Evolutionary conservation across 2,329 filamentous ascomycete species (phyloP), one percentile per base, ranked within the genome.

Genomic region (Colletotrichum neosansevieriae): DNA sequence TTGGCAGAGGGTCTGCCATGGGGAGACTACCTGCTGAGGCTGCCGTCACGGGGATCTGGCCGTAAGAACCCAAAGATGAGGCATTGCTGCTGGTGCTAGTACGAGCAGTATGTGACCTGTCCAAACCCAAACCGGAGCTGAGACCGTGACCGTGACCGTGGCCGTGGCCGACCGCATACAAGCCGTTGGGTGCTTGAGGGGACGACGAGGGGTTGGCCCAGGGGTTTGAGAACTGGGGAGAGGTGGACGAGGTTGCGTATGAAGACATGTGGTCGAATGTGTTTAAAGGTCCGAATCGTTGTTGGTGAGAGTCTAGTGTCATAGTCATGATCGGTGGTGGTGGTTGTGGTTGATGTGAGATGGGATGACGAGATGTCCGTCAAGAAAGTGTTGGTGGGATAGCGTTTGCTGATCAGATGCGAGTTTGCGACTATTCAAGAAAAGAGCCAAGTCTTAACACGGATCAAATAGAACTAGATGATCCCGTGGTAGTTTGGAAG

Each of bases 201-300:
- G 84, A 79, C 11, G 84, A 79, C 36, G 89, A 84, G 53, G 85
- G 86, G 64, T 92, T 87, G 54, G 84, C 85, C 94, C 94, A 98
- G 47, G 94, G 94, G 80, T 98, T 96, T 76, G 92, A 94, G 84
- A 98, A 98, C 72, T 96, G 92, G 72, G 92, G 89, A 82, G 86
- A 77, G 84, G 86, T 78, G 75, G 85, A 78, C 70, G 76, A 71
- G 73, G 79, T 79, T 68, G 84, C 81, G 81, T 93, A 94, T 74
- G 82, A 80, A 79, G 92, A 89, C 86, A 94, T 90, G 79, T 89
- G 86, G 79, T 95, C 93, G 85, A 95, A 96, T 80, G 89, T 64
- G 51, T 51, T 89, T 84, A 97, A 81, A 78, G 87, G 88, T 77
- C 88, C 92, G 83, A 92, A 93, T 79, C 89, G 89, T 84, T 90